phyloP scores from a whole-genome alignment of 2,329 filamentous ascomycete genomes.

The Fusarium nelsonii region DNA sequence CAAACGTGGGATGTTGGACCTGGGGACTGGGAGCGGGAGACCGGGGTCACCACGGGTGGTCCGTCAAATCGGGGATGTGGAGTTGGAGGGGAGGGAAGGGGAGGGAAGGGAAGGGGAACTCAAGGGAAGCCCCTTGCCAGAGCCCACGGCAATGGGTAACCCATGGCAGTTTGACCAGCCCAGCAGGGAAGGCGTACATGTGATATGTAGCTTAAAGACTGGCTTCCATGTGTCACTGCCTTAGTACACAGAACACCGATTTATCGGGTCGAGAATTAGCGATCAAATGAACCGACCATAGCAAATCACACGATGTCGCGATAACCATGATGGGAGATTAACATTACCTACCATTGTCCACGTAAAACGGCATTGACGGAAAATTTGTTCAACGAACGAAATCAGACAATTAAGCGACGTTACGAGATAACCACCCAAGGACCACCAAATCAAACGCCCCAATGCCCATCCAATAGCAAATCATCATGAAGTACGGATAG shows the following conservation, averaged over 20 bases:
- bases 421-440: slow-evolving; percentile 33
- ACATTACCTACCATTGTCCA: background rate
- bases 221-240: slow-evolving; percentile 36
- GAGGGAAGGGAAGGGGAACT: slow-evolving; percentile 27
- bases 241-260: slow-evolving; percentile 20
- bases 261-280: slow-evolving; percentile 18
- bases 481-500: slow-evolving; percentile 19
- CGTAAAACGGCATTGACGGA: slow-evolving; percentile 8
- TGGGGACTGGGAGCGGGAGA: slow-evolving; percentile 48
- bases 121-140: slow-evolving; percentile 45
- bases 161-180: slow-evolving; percentile 39
- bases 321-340: background rate
- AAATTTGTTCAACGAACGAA: slow-evolving; percentile 23
- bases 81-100: slow-evolving; percentile 37
- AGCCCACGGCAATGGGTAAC: slow-evolving; percentile 43
- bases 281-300: background rate
- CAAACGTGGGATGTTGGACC: slow-evolving; percentile 37
- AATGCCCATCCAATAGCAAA: slow-evolving; percentile 31
- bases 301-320: background rate
- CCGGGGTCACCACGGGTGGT: slow-evolving; percentile 45
- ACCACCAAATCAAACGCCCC: slow-evolving; percentile 23
- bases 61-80: slow-evolving; percentile 47
- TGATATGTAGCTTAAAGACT: slow-evolving; percentile 21
- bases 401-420: slow-evolving; percentile 38
- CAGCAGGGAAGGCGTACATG: slow-evolving; percentile 41